Percentiles rank a stretch among this genome's conserved stretches.
phyloP scores from a whole-genome alignment of 176 grass and related monocot genomes.

The Sorghum bicolor region DNA sequence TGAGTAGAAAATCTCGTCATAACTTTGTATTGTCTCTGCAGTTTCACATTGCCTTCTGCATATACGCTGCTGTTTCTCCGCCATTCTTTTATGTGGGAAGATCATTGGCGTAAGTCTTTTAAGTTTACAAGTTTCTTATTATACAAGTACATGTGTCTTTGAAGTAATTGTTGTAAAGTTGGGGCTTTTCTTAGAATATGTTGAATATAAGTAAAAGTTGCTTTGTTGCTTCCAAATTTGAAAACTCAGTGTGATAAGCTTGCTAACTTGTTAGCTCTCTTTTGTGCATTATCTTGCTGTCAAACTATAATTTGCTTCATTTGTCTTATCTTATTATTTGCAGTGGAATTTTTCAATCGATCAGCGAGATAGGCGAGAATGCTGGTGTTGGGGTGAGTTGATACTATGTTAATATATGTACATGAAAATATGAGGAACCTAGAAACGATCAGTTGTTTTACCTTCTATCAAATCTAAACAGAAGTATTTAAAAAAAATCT shows the following conservation, averaged over 20 bases:
- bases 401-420: constrained; percentile 2
- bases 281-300: not conserved
- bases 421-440: not conserved
- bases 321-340: constrained; percentile 15
- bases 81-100: constrained; percentile 42
- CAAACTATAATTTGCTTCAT: not conserved
- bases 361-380: constrained; percentile 23
- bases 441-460: not conserved
- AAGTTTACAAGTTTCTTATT: not conserved
- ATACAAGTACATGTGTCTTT: not conserved
- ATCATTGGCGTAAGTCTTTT: constrained; percentile 60
- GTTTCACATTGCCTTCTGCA: constrained; percentile 61
- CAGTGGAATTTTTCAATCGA: constrained; percentile 58
- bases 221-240: not conserved
- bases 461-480: not conserved
- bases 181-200: not conserved
- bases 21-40: constrained; percentile 22
- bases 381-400: constrained; percentile 51
- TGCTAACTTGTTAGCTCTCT: not conserved
- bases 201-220: not conserved
- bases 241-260: not conserved
- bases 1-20: constrained; percentile 9
- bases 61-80: constrained; percentile 52
- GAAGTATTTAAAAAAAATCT: not conserved
- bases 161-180: not conserved